Evolutionary conservation across 192 early-diverging fungal species (phyloP), one percentile per base, ranked within the genome.

Genomic region (Umbelopsis vinacea): DNA sequence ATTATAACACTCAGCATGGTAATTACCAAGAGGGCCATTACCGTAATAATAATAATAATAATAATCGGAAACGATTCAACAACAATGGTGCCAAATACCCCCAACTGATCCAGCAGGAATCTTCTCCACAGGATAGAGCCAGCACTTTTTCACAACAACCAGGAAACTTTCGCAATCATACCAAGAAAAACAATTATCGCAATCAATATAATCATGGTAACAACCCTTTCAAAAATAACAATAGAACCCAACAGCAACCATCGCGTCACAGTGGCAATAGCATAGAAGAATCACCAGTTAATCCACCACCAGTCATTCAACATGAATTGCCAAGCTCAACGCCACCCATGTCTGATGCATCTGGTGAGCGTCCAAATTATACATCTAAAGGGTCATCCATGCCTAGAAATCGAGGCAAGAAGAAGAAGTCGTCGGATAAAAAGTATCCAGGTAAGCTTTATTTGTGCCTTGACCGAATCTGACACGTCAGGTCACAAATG

Each of bases 211-310:
- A 43, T 12, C 48, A 50, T 50, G 7, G 15, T 29, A 63, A 63
- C 57, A 63, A 63, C 19, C 17, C 33, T 63, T 54, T 54, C 53
- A 63, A 63, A 63, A 63, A 63, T 63, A 63, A 63, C 35, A 63
- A 63, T 63, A 63, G 57, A 63, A 63, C 33, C 15, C 57, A 63
- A 63, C 57, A 63, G 19, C 57, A 63, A 35, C 38, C 33, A 14
- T n/a, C 57, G 14, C 57, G 57, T 33, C 37, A 63, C 33, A 19
- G 17, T 21, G 17, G 26, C 14, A 11, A 33, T 14, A 63, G 57
- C 57, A 63, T 37, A 63, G 57, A 63, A 29, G 57, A 63, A 14
- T 35, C 26, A 43, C 8, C 38, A 11, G 26, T 29, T 35, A 35
- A 60, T 15, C 55, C 9, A 60, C 14, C 29, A 35, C 24, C 57